phyloP scores from a whole-genome alignment of 1,139 yeast species.

The Lipomyces yarrowii region DNA sequence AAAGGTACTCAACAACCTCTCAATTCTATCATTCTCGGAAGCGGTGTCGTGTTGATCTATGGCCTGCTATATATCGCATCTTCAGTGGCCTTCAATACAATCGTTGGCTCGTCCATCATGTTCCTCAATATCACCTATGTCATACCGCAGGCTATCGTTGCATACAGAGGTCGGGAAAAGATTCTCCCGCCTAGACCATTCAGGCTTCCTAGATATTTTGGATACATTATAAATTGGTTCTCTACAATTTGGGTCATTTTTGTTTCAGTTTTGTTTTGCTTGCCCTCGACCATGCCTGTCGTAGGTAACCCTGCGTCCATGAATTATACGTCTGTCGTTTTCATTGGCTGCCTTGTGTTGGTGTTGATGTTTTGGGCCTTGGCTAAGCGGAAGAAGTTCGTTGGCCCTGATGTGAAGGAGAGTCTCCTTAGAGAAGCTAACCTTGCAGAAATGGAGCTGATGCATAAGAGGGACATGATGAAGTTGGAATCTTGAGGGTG shows the following conservation, averaged over 20 bases:
- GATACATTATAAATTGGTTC: constrained; percentile 9
- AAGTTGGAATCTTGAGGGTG: not conserved
- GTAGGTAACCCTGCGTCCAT: constrained; percentile 3
- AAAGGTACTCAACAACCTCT: not conserved
- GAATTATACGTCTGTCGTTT: constrained; percentile 9
- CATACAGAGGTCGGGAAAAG: constrained; percentile 7
- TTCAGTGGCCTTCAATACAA: constrained; percentile 5
- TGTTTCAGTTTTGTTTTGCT: constrained; percentile 5
- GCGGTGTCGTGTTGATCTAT: not conserved
- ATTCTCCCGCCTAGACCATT: constrained; percentile 6
- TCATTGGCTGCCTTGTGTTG: not conserved
- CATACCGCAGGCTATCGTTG: constrained; percentile 10
- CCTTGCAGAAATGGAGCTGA: not conserved
- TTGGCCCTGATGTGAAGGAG: constrained; percentile 8
- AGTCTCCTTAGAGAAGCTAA: constrained; percentile 5
- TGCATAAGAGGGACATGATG: not conserved
- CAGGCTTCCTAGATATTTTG: constrained; percentile 3
- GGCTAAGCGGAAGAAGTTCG: constrained; percentile 6
- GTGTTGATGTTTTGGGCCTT: not conserved
- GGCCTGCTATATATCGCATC: constrained; percentile 9
- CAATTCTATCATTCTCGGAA: constrained; percentile 7
- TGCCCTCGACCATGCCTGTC: constrained; percentile 10
- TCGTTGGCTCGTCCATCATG: constrained; percentile 3
- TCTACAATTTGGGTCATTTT: constrained; percentile 2
- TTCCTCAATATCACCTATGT: constrained; percentile 7